These are phyloP conservation scores for Artemisia annua DNA, from an alignment of 129 eudicot genomes.

Conservation along the genomic window DNA sequence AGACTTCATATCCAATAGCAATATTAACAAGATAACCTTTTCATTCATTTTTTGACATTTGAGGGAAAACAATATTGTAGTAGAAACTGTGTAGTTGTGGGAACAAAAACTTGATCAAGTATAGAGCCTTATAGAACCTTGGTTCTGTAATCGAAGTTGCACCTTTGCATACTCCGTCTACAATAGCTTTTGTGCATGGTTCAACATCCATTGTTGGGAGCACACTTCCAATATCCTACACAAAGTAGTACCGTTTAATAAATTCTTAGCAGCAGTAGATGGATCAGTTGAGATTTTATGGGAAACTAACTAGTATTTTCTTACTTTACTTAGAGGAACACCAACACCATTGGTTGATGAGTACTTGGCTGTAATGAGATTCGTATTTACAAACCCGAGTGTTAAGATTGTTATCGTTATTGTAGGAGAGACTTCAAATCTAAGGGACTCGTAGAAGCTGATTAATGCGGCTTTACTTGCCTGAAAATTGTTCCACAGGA, in stretches of 20 bases:
- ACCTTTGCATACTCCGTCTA: constrained; percentile 38
- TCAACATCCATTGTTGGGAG: no score
- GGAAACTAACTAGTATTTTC: neutral
- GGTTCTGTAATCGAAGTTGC: constrained; percentile 36
- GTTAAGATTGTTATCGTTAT: constrained; percentile 36
- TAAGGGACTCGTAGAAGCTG: no score
- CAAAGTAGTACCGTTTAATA: neutral
- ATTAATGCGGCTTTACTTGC: no score
- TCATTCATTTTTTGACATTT: neutral
- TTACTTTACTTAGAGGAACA: constrained; percentile 13
- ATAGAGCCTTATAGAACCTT: constrained; percentile 21
- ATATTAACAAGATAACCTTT: no score
- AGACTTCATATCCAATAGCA: no score
- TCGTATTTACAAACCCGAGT: constrained; percentile 38
- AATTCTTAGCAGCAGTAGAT: neutral
- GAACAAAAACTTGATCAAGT: constrained; percentile 29
- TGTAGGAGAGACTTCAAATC: neutral
- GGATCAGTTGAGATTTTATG: neutral
- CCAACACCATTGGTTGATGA: constrained; percentile 21
- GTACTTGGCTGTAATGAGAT: constrained; percentile 27
- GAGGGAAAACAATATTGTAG: neutral
- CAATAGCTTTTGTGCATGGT: no score
- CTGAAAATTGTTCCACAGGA: no score
- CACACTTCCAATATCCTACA: no score
- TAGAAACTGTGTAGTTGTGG: constrained; percentile 26